These are phyloP conservation scores for Phialemonium atrogriseum DNA, from an alignment of 2,329 filamentous ascomycete genomes.

Conservation along the genomic window DNA sequence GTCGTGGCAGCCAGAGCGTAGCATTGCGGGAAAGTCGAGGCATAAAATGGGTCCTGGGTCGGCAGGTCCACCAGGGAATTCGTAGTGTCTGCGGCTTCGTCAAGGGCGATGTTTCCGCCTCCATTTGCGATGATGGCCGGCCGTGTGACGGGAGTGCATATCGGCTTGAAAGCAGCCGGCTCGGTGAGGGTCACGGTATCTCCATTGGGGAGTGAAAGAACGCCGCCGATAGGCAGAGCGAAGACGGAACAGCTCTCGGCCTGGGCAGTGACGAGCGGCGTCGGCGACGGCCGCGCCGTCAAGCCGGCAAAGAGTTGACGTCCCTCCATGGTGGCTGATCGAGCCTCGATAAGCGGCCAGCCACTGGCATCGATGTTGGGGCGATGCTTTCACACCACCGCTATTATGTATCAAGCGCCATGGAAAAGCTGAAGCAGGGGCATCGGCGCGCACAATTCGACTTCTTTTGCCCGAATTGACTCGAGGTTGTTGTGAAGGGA, in stretches of 20 bases:
- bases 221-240: conserved; percentile 15
- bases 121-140: conserved; percentile 33
- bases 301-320: conserved; percentile 12
- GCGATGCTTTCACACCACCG: conserved; percentile 13
- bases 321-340: conserved; percentile 15
- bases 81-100: conserved; percentile 56
- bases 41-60: conserved; percentile 81
- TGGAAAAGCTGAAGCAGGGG: conserved; percentile 6
- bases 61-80: conserved; percentile 1
- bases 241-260: conserved; percentile 13
- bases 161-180: conserved; percentile 51
- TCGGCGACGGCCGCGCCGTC: conserved; percentile 10
- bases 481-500: no score
- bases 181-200: conserved; percentile 50
- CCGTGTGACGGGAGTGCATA: conserved; percentile 36
- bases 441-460: no score
- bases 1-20: conserved; percentile 91
- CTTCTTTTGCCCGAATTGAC: no score
- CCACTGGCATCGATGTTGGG: conserved; percentile 9
- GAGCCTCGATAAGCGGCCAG: conserved; percentile 15
- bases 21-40: conserved; percentile 84
- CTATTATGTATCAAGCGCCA: conserved; percentile 17
- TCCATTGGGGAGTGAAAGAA: conserved; percentile 21
- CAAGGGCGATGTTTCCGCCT: conserved; percentile 26
- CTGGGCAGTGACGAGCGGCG: conserved; percentile 9